These are phyloP conservation scores for Septoria petroselini DNA, from an alignment of 2,329 filamentous ascomycete genomes.

Conservation along the genomic window DNA sequence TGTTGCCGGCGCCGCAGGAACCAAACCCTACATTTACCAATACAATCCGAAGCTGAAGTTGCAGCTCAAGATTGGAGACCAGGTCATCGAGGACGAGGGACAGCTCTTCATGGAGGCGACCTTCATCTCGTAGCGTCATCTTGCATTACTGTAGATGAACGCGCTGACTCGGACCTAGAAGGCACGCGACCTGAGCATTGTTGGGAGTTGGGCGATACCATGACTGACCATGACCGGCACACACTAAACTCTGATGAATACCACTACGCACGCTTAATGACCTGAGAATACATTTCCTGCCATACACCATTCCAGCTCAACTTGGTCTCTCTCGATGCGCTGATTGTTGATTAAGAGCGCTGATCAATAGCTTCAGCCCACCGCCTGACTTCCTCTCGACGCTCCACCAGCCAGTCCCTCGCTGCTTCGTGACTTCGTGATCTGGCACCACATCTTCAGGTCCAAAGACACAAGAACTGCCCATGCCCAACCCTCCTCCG, in stretches of 20 bases:
- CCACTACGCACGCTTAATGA: constrained; percentile 43
- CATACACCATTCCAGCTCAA: background rate
- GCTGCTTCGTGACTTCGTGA: background rate
- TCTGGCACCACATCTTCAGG: background rate
- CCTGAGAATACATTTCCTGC: constrained; percentile 41
- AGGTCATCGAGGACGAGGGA: constrained; percentile 75
- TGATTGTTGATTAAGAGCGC: no score
- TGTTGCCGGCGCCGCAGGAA: constrained; percentile 81
- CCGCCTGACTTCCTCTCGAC: no score
- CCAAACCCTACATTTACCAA: constrained; percentile 98
- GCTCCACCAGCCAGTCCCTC: no score
- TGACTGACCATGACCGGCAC: constrained; percentile 57
- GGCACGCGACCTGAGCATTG: constrained; percentile 11
- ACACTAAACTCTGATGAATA: constrained; percentile 36
- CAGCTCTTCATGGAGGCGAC: constrained; percentile 83
- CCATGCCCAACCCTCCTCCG: no score
- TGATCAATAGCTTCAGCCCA: no score
- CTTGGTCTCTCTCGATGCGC: background rate
- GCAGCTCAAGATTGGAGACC: constrained; percentile 80
- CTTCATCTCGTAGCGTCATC: constrained; percentile 74
- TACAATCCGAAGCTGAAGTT: constrained; percentile 71
- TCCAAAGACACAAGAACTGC: no score
- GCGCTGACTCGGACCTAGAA: background rate
- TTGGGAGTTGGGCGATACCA: constrained; percentile 61
- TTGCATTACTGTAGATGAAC: background rate